phyloP scores from a whole-genome alignment of 2,329 filamentous ascomycete genomes.

The Dactylellina cionopaga region DNA sequence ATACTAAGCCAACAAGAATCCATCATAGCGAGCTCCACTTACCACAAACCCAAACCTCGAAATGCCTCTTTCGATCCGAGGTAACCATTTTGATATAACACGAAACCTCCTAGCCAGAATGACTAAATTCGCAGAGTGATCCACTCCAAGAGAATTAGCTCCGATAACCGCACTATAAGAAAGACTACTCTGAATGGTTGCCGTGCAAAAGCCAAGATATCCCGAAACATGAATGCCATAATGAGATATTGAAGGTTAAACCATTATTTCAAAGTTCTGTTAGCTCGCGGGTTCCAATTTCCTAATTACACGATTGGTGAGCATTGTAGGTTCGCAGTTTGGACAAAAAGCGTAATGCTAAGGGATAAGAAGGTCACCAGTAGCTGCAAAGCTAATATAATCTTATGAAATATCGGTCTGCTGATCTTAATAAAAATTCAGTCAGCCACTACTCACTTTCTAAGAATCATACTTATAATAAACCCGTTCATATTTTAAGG shows the following conservation, averaged over 20 bases:
- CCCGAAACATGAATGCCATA: conserved; percentile 8
- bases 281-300: background rate
- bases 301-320: conserved; percentile 14
- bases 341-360: conserved; percentile 27
- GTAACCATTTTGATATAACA: no score
- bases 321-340: conserved; percentile 27
- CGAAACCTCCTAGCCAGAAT: conserved; percentile 10
- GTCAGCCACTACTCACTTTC: conserved; percentile 8
- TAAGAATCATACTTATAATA: conserved; percentile 10
- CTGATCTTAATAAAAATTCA: background rate
- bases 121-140: background rate
- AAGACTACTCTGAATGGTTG: conserved; percentile 19
- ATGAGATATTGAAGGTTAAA: background rate
- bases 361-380: no score
- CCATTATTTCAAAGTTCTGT: conserved; percentile 19
- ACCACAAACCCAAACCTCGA: background rate
- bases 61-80: conserved; percentile 2
- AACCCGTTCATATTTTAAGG: conserved; percentile 11
- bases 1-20: no score
- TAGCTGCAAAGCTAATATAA: no score
- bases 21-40: no score
- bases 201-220: conserved; percentile 2
- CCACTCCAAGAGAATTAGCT: background rate
- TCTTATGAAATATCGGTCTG: no score
- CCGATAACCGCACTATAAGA: conserved; percentile 9